Base-by-base conservation (phyloP, 148 eudicot genomes). In the Drosera capensis region DNA sequence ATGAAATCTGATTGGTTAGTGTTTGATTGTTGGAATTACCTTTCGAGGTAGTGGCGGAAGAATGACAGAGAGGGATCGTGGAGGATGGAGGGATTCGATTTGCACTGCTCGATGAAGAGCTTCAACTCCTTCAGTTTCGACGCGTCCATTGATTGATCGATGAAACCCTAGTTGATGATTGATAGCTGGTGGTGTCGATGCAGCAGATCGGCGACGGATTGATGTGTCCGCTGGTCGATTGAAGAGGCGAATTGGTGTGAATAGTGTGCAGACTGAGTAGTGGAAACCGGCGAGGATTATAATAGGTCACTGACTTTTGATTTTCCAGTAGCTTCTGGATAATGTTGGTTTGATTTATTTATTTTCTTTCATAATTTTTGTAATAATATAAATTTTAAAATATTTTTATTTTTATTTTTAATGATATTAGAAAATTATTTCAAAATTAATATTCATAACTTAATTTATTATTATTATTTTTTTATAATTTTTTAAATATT, bases 41-140 rank as follows among this genome's bases (percentile, higher is more conserved):
- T 75, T 49, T 77, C 68, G 53, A 88, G 73, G 38, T 74, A 84
- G 16, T 73, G 75, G 45, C 72, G 64, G 76, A 88, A 88, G 82
- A 88, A 88, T 20, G 79, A 74, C 46, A 84, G 78, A 22, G 97
- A 80, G 42, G 92, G 87, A 56, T 75, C 69, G 45, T 60, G 25
- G 44, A 88, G 77, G 41, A 80, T 12, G 20, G 86, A 71, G 8
- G 95, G 92, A 20, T 72, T 51, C 12, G 78, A 48, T 45, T 80
- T 73, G 71, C 97, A 88, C 25, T 46, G 72, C 2, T 77, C 65
- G 22, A 88, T 24, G 53, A 84, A 75, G 15, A 56, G 66, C 63
- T 75, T 80, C 56, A 88, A 31, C 26, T 84, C 68, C 12, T 54
- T 64, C n/a, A 82, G 8, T 30, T 68, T 55, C 0, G 68, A 19